Evolutionary conservation across 75 land plant species (phyloP).

Genomic region (Ceratopteris richardii): DNA sequence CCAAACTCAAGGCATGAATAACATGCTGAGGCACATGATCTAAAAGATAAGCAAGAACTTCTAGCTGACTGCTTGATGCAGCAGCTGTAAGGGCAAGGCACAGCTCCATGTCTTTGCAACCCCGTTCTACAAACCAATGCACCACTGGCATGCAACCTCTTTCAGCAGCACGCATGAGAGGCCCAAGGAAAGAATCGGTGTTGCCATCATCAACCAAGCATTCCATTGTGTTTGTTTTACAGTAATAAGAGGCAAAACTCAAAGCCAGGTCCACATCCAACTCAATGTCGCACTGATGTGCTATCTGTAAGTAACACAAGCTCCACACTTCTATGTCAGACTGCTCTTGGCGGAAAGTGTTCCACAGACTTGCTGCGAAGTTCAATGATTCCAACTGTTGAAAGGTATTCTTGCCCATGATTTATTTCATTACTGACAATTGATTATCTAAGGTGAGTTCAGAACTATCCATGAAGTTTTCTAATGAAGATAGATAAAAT

Average conservation of each 20-base stretch:
- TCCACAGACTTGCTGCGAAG: neutral
- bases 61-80: constrained; percentile 78
- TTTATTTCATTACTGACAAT: neutral
- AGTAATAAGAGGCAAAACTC: constrained; percentile 91
- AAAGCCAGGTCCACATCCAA: constrained; percentile 90
- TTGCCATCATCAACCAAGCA: constrained; percentile 85
- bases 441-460: neutral
- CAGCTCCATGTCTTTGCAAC: constrained; percentile 94
- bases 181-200: constrained; percentile 79
- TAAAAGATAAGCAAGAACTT: constrained; percentile 59
- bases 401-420: neutral
- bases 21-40: constrained; percentile 81
- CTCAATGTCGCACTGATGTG: constrained; percentile 79
- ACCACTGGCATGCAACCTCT: constrained; percentile 81
- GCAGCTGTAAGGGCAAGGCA: constrained; percentile 96
- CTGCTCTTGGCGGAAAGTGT: neutral
- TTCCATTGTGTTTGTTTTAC: constrained; percentile 86
- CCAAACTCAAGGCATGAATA: constrained; percentile 67
- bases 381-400: neutral
- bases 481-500: neutral
- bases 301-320: constrained; percentile 46
- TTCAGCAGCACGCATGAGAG: constrained; percentile 91
- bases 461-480: neutral
- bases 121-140: constrained; percentile 80
- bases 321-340: neutral